These are phyloP conservation scores for Hansenula lynferdii DNA, from an alignment of 1,139 yeast species.

Conservation along the genomic window DNA sequence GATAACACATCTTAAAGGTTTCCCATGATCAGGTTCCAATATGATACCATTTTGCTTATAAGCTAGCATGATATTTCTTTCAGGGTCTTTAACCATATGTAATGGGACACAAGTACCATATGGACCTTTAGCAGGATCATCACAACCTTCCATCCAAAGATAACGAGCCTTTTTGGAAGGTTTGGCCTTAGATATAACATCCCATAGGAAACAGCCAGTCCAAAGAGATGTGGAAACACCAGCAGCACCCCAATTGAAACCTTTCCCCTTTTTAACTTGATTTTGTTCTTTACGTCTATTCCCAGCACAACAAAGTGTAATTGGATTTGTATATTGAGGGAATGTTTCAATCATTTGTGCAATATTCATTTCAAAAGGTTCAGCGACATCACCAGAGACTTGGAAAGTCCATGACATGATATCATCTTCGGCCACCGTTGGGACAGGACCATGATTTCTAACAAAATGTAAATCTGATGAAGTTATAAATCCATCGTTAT, in stretches of 20 bases:
- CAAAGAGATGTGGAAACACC: slow-evolving; percentile 30
- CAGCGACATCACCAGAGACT: slow-evolving; percentile 26
- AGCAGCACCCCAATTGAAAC: slow-evolving; percentile 32
- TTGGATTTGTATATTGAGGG: slow-evolving; percentile 26
- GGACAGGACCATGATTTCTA: slow-evolving; percentile 31
- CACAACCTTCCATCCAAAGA: slow-evolving; percentile 30
- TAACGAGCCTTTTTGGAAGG: slow-evolving; percentile 25
- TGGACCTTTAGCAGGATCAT: slow-evolving; percentile 28
- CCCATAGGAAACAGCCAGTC: slow-evolving; percentile 29
- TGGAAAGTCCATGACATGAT: slow-evolving; percentile 25
- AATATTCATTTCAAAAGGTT: slow-evolving; percentile 22
- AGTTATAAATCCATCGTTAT: slow-evolving; percentile 27
- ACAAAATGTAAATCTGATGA: slow-evolving; percentile 29
- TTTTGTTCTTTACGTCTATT: slow-evolving; percentile 31
- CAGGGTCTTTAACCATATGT: slow-evolving; percentile 27
- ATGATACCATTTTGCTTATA: slow-evolving; percentile 29
- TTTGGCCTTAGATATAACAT: slow-evolving; percentile 23
- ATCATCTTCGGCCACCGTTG: slow-evolving; percentile 18
- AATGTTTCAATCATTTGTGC: slow-evolving; percentile 21
- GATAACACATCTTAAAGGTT: slow-evolving; percentile 28
- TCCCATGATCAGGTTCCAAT: slow-evolving; percentile 30
- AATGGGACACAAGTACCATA: slow-evolving; percentile 29
- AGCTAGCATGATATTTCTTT: slow-evolving; percentile 26
- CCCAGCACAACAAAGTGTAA: slow-evolving; percentile 31
- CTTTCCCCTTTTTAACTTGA: slow-evolving; percentile 28